Evolutionary conservation across 1,284 basidiomycete species (phyloP).

Genomic region (Cryptococcus sp.): DNA sequence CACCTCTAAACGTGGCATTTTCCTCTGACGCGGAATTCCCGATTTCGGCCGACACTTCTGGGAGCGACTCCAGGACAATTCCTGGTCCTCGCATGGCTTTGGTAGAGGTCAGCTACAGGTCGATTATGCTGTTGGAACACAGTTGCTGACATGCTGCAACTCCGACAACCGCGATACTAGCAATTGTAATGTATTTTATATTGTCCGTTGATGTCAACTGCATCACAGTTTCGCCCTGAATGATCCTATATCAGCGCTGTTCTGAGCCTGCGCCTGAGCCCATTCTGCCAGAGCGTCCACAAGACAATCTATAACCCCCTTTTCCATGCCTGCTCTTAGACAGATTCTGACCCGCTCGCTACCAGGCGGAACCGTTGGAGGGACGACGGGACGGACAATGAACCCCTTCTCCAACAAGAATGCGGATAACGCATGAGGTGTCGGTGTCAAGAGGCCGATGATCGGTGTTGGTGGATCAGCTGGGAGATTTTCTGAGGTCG

Average conservation of each 20-base stretch:
- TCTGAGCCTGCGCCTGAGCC: conserved; percentile 18
- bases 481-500: conserved; percentile 15
- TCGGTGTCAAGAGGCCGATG: conserved; percentile 75
- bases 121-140: not conserved
- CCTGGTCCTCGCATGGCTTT: too few relatives aligned
- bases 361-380: conserved; percentile 50
- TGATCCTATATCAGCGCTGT: not conserved
- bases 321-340: conserved; percentile 43
- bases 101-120: too few relatives aligned
- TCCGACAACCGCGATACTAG: not conserved
- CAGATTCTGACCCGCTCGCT: conserved; percentile 50
- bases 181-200: not conserved
- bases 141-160: too few relatives aligned
- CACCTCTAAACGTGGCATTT: too few relatives aligned
- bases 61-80: too few relatives aligned
- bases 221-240: conserved; percentile 15
- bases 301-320: conserved; percentile 28
- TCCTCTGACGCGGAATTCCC: too few relatives aligned
- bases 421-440: conserved; percentile 58
- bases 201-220: too few relatives aligned
- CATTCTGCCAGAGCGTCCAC: conserved; percentile 35
- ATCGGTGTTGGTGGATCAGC: conserved; percentile 62
- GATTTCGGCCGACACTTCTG: too few relatives aligned
- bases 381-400: conserved; percentile 50
- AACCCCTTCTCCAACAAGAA: conserved; percentile 44